phyloP scores from a whole-genome alignment of 2,329 filamentous ascomycete genomes.

The Onygenales sp. region DNA sequence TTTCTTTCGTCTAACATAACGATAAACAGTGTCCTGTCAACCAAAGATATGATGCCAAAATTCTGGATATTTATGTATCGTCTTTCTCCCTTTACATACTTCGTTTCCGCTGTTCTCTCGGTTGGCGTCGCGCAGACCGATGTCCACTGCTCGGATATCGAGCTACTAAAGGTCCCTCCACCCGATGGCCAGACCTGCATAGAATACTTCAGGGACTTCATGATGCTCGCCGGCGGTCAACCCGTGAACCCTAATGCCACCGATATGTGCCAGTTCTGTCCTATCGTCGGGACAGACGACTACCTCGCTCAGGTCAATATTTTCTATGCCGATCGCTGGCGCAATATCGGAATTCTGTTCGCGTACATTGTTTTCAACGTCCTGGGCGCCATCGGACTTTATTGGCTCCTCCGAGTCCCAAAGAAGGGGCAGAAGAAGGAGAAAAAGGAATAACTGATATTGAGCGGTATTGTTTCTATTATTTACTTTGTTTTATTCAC shows the following conservation, averaged over 20 bases:
- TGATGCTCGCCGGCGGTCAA: conserved; percentile 25
- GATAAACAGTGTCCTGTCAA: conserved; percentile 33
- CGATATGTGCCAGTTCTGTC: conserved; percentile 41
- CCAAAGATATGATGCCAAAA: conserved; percentile 48
- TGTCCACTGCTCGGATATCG: conserved; percentile 25
- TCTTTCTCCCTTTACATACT: conserved; percentile 57
- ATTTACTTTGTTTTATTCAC: too few species aligned
- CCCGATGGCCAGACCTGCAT: conserved; percentile 55
- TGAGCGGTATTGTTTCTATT: too few species aligned
- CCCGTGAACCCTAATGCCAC: conserved; percentile 38
- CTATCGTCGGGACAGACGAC: conserved; percentile 35
- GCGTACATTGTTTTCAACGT: conserved; percentile 58
- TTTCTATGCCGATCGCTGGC: conserved; percentile 46
- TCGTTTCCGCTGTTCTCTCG: conserved; percentile 33
- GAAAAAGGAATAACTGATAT: conserved; percentile 8
- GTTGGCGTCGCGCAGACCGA: conserved; percentile 22
- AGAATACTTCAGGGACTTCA: conserved; percentile 38
- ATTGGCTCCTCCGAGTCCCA: conserved; percentile 53
- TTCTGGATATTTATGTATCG: conserved; percentile 77
- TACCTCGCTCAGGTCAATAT: conserved; percentile 37
- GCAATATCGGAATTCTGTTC: conserved; percentile 63
- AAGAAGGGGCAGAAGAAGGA: conserved; percentile 18
- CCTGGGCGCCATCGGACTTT: conserved; percentile 47
- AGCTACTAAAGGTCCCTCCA: conserved; percentile 29
- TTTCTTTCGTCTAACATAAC: background rate